phyloP scores from a whole-genome alignment of 2,329 filamentous ascomycete species.

The Aspergillus sp. region DNA sequence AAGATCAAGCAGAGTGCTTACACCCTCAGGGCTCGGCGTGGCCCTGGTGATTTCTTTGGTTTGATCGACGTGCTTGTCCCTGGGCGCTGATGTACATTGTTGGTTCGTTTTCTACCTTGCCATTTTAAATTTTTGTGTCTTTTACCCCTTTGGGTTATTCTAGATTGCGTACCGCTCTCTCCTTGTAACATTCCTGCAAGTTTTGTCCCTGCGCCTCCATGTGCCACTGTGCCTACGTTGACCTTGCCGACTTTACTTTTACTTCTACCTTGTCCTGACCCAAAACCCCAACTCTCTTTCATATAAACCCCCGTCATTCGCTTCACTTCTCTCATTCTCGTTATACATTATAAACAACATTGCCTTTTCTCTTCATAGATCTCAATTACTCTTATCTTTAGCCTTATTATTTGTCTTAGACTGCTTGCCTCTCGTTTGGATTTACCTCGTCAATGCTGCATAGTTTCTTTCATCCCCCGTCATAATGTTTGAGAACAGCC shows the following conservation, averaged over 20 bases:
- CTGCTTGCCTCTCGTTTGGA: not conserved
- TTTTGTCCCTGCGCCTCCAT: constrained; percentile 4
- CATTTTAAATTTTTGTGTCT: not conserved
- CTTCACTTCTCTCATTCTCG: not conserved
- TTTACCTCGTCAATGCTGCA: not conserved
- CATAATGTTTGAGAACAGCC: constrained; percentile 20
- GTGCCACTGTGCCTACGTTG: constrained; percentile 8
- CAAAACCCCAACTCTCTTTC: not conserved
- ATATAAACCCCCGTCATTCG: constrained; percentile 5
- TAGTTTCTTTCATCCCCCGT: not conserved
- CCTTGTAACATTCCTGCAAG: not conserved
- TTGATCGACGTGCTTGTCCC: constrained; percentile 5
- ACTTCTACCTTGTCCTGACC: not conserved
- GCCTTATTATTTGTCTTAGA: not conserved
- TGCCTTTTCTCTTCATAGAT: not conserved
- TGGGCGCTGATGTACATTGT: not conserved
- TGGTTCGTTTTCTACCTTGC: not conserved
- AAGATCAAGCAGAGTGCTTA: not conserved
- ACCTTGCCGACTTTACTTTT: constrained; percentile 7
- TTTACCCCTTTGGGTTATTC: constrained; percentile 7
- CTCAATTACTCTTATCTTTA: not conserved
- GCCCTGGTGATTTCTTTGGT: not conserved
- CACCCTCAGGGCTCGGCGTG: not conserved
- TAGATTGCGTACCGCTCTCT: constrained; percentile 4
- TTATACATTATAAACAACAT: not conserved